A percentile compares a stretch with the other conserved stretches of the same genome.
Conservation (phyloP, 2,329 filamentous ascomycete genomes). For the Fusarium verticillioides region DNA sequence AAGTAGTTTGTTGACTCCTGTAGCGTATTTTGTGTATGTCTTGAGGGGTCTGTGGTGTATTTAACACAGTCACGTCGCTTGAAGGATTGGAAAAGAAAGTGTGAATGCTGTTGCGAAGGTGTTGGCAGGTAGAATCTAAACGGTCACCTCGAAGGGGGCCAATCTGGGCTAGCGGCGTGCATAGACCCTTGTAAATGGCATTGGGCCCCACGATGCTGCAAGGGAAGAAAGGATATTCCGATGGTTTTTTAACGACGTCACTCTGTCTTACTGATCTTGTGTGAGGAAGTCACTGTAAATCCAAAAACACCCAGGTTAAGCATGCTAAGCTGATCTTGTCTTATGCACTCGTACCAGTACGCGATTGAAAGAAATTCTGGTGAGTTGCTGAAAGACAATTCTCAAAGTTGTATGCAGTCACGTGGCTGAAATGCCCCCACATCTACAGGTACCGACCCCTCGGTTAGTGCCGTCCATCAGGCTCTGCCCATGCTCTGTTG, state of each 20-base stretch:
- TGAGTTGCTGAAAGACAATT: neutral
- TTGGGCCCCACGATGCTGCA: conserved; percentile 34
- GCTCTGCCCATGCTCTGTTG: conserved; percentile 36
- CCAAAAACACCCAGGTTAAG: neutral
- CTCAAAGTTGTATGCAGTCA: conserved; percentile 13
- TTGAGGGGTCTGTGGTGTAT: conserved; percentile 10
- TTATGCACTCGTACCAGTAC: no score
- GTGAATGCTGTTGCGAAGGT: conserved; percentile 50
- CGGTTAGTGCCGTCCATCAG: conserved; percentile 44
- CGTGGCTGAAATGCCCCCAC: conserved; percentile 35
- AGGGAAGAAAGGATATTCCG: conserved; percentile 46
- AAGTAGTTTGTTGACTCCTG: neutral
- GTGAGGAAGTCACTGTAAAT: neutral
- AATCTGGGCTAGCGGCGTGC: conserved; percentile 48
- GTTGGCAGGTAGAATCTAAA: conserved; percentile 49
- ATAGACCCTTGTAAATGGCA: conserved; percentile 39
- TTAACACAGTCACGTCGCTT: conserved; percentile 22
- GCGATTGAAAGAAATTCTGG: neutral
- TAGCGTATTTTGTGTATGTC: neutral
- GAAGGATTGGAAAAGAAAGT: conserved; percentile 21
- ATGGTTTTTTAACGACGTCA: conserved; percentile 39
- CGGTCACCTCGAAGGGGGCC: conserved; percentile 49
- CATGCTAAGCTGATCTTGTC: no score
- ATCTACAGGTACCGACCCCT: conserved; percentile 43
- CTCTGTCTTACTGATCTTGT: conserved; percentile 1